phyloP scores from a whole-genome alignment of 2,329 filamentous ascomycete genomes.

The Penicillium sp. region DNA sequence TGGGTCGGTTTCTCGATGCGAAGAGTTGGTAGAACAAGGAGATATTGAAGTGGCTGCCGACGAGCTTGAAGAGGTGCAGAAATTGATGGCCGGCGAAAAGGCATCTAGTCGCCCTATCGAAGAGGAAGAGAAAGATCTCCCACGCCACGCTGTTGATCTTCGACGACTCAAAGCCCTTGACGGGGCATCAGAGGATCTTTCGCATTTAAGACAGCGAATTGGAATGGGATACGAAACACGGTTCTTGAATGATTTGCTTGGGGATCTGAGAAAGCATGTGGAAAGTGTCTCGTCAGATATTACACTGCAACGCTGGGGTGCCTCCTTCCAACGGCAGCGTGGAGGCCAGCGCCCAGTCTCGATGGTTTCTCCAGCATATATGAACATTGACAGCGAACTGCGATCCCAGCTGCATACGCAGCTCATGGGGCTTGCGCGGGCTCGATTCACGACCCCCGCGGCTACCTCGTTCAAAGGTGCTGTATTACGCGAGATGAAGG shows the following conservation, averaged over 20 bases:
- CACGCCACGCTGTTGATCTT: slow-evolving; percentile 65
- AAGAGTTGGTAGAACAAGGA: slow-evolving; percentile 80
- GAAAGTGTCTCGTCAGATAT: slow-evolving; percentile 71
- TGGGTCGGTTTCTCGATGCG: slow-evolving; percentile 73
- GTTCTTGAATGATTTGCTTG: slow-evolving; percentile 77
- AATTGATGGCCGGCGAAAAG: slow-evolving; percentile 75
- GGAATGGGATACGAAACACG: slow-evolving; percentile 84
- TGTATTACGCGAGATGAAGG: slow-evolving; percentile 82
- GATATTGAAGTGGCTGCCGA: slow-evolving; percentile 80
- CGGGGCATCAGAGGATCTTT: slow-evolving; percentile 76
- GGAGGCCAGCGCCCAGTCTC: slow-evolving; percentile 69
- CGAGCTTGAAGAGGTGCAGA: slow-evolving; percentile 76
- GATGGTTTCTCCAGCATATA: slow-evolving; percentile 76
- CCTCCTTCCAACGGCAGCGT: slow-evolving; percentile 72
- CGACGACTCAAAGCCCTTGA: slow-evolving; percentile 77
- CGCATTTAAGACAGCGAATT: slow-evolving; percentile 75
- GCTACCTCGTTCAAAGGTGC: slow-evolving; percentile 84
- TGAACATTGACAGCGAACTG: slow-evolving; percentile 72
- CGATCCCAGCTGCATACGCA: slow-evolving; percentile 71
- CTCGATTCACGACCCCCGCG: slow-evolving; percentile 77
- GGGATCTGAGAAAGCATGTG: slow-evolving; percentile 80
- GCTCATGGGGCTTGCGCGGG: slow-evolving; percentile 78
- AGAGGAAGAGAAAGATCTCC: slow-evolving; percentile 28
- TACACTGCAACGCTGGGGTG: slow-evolving; percentile 84
- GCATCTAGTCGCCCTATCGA: slow-evolving; percentile 34